These are phyloP conservation scores for Nematocida homosporus DNA, from an alignment of 371 early-diverging fungal genomes.

Conservation along the genomic window DNA sequence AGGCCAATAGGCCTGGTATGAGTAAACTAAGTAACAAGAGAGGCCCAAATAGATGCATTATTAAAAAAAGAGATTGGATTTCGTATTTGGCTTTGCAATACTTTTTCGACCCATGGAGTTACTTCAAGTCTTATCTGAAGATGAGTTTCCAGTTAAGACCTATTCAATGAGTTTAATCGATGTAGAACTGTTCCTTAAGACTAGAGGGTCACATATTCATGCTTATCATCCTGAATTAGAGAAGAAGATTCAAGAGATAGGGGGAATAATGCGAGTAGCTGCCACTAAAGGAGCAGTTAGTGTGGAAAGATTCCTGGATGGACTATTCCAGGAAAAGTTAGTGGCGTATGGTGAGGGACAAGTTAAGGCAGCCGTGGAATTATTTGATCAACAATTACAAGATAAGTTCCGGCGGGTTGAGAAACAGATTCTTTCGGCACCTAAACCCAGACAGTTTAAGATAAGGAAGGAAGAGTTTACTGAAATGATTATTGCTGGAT, in stretches of 20 bases:
- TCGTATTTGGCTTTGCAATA: neutral
- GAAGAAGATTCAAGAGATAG: constrained; percentile 41
- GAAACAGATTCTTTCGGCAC: neutral
- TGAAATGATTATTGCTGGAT: constrained; percentile 2
- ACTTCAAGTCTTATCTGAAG: constrained; percentile 4
- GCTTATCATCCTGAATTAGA: constrained; percentile 51
- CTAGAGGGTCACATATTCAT: constrained; percentile 8
- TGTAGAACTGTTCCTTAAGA: constrained; percentile 20
- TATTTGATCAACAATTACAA: constrained; percentile 16
- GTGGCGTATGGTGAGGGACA: constrained; percentile 39
- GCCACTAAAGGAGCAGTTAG: constrained; percentile 7
- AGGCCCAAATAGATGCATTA: neutral
- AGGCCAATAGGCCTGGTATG: neutral
- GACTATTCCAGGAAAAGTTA: constrained; percentile 42
- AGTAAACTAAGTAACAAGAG: neutral
- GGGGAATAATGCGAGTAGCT: constrained; percentile 7
- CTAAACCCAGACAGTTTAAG: constrained; percentile 5
- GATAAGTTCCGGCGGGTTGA: neutral
- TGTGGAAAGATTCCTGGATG: constrained; percentile 33
- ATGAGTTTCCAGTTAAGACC: constrained; percentile 19
- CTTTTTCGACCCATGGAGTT: constrained; percentile 11
- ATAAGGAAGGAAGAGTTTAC: constrained; percentile 33
- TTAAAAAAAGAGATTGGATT: constrained; percentile 4
- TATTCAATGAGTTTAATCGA: constrained; percentile 33
- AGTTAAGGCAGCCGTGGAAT: neutral